Conservation (phyloP, 2,329 filamentous ascomycete genomes). For the Exophiala spinifera region DNA sequence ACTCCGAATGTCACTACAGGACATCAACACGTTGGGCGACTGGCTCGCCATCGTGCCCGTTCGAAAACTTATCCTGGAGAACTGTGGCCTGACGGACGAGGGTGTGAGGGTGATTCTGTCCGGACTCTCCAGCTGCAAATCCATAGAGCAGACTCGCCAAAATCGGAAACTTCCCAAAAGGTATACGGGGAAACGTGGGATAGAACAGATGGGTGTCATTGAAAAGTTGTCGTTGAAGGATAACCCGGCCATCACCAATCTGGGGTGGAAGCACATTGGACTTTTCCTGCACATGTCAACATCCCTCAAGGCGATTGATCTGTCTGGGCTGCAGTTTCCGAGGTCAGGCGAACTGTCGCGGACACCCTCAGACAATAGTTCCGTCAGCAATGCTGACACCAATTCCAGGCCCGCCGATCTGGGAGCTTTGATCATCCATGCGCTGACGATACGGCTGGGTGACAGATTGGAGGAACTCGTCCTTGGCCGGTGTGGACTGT, state of each 20-base stretch:
- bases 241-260: conserved; percentile 75
- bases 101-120: conserved; percentile 82
- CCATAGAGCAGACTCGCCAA: conserved; percentile 55
- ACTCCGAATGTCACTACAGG: conserved; percentile 76
- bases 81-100: conserved; percentile 82
- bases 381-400: conserved; percentile 9
- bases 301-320: conserved; percentile 78
- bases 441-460: conserved; percentile 72
- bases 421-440: conserved; percentile 66
- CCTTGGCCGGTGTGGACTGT: conserved; percentile 74
- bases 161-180: conserved; percentile 44
- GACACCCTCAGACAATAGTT: conserved; percentile 23
- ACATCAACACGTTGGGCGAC: conserved; percentile 84
- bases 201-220: conserved; percentile 61
- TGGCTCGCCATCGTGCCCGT: conserved; percentile 92
- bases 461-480: conserved; percentile 79
- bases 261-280: conserved; percentile 89
- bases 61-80: conserved; percentile 79
- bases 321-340: conserved; percentile 78
- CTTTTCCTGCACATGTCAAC: conserved; percentile 88
- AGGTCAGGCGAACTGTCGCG: conserved; percentile 28
- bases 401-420: conserved; percentile 47
- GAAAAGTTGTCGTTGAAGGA: conserved; percentile 87
- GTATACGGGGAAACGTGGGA: conserved; percentile 32
- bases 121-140: conserved; percentile 76